Base-by-base conservation (phyloP, 345 rosid genomes). In the Boechera retrofracta region DNA sequence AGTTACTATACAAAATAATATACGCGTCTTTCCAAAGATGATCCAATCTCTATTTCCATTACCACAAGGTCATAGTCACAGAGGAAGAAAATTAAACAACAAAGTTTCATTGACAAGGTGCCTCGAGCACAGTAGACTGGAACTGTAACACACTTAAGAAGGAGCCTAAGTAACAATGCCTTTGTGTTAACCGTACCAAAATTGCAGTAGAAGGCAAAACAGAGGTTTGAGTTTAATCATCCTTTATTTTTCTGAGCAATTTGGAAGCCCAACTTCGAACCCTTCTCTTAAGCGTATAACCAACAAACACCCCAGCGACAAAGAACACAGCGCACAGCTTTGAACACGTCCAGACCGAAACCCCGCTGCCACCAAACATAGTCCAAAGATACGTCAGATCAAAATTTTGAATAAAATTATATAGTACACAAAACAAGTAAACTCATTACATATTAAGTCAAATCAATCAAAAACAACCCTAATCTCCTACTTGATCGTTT, bases 251-350 rank as follows among this genome's bases (percentile, higher is more conserved):
- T 81, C 74, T 81, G 21, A 92, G 88, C 70, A 94, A 77, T 53
- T 71, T 86, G 28, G 92, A 87, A 52, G 90, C 97, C 97, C 96
- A 94, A 2, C 85, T 56, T 42, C 82, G 73, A 59, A 92, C 93
- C 5, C 97, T 89, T 59, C 80, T 82, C 81, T 88, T 90, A 58
- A 92, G 84, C 7, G 95, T 88, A 83, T 80, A 92, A 53, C 98
- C 98, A 18, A 86, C 87, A 57, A 90, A 48, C 54, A 92, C 83
- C 69, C 98, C 97, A 51, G 97, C 93, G 33, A 81, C 85, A 41
- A 94, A 90, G 87, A 86, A 89, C 76, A 88, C n/a, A 0, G 85
- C 83, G 32, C 93, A 94, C 15, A 94, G 84, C 88, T 90, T 94
- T 7, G 98, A 87, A 75, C 98, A 94, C 10, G 91, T 87, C 89